Percentiles rank a stretch among this genome's conserved stretches.
Evolutionary conservation across 176 grass and related monocot species (phyloP).

Genomic region (Aegilops tauschii): DNA sequence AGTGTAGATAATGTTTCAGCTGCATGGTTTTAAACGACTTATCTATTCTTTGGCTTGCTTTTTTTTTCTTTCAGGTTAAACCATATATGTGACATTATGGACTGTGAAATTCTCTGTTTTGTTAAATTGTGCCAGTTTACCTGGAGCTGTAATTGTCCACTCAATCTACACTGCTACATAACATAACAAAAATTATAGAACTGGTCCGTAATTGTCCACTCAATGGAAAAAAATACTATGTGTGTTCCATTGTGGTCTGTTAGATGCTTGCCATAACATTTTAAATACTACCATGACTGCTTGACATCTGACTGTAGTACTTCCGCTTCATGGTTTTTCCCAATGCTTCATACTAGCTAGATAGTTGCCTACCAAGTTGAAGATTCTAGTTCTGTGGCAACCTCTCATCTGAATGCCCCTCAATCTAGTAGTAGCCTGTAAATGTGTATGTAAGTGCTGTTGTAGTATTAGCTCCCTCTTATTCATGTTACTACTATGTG

Average conservation of each 20-base stretch:
- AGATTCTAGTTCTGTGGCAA: neutral
- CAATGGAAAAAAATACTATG: neutral
- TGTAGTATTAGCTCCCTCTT: neutral
- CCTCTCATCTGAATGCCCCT: neutral
- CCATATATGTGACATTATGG: neutral
- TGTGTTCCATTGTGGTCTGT: neutral
- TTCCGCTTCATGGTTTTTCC: neutral
- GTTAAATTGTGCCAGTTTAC: neutral
- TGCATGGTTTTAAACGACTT: neutral
- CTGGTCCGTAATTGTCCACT: neutral
- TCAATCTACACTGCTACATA: neutral
- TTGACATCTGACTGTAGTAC: neutral
- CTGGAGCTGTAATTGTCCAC: no score
- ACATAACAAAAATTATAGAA: neutral
- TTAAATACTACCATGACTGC: neutral
- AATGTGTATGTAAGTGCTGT: neutral
- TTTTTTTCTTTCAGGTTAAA: neutral
- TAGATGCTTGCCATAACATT: neutral
- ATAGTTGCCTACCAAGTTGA: neutral
- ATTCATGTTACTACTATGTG: neutral
- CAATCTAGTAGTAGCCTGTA: neutral
- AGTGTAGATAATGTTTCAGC: neutral
- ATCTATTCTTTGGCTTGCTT: neutral
- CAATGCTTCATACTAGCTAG: conserved; percentile 12
- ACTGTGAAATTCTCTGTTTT: neutral